Evolutionary conservation across 208 protist genomes (phyloP), one percentile per base, ranked within the genome.

Genomic region (Sergeia podlipaevii): DNA sequence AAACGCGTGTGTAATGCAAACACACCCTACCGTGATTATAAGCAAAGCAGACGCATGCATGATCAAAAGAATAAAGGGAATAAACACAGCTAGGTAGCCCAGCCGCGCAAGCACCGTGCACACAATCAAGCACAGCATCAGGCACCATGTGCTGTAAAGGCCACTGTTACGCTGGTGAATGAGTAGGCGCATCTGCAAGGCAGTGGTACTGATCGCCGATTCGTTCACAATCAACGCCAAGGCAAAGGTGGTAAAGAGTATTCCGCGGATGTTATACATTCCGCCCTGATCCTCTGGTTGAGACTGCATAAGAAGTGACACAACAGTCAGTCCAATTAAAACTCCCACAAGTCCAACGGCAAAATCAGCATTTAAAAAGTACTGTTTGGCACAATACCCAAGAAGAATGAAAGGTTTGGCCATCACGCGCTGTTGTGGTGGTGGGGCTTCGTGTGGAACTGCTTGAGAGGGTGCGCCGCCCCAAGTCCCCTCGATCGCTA

Each of bases 231-330:
- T 38, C 37, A 89, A 54, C 1, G 72, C 66, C 10, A 89, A 45
- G 15, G 77, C 43, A 58, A 82, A 78, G 2, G 78, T 44, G 15
- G 70, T 53, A 51, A 89, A 85, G 17, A 83, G 56, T 42, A 85
- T 80, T 28, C 77, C 81, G 24, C 74, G 72, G 27, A 74, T 76
- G 73, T 83, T 89, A 62, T 71, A 80, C 75, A 84, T 81, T 15
- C 80, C 80, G 23, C 67, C 68, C 46, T 77, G 70, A 41, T 60
- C 64, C 43, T 80, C 65, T 18, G 42, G 29, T 41, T 84, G 80
- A 21, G 38, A 51, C 28, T 75, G 57, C 20, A 72, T 43, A 24
- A 82, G 33, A 1, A 83, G 41, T 5, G 55, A 38, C 49, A 70
- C 49, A 4, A 60, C 6, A 10, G 71, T 41, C 23, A 89, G 54